A percentile compares a stretch with the other conserved stretches of the same genome.
Evolutionary conservation across 2,329 filamentous ascomycete species (phyloP).

Genomic region (Ophiostoma piceae): DNA sequence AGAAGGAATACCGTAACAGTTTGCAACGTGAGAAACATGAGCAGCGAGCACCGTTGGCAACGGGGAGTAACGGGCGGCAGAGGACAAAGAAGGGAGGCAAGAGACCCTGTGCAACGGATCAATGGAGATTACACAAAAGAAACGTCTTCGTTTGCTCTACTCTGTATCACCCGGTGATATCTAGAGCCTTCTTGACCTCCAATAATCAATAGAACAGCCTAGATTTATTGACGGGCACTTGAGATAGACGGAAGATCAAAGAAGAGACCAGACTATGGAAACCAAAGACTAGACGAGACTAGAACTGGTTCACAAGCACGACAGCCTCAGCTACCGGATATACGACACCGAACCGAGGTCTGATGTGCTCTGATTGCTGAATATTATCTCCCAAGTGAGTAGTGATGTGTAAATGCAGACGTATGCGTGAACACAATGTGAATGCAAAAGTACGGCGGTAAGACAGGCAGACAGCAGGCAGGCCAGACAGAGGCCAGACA

Average conservation of each 20-base stretch:
- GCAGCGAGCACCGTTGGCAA: too few species aligned
- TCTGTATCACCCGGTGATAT: background rate
- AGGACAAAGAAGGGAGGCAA: background rate
- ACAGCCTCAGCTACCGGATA: background rate
- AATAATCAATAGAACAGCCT: too few species aligned
- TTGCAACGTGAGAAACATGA: background rate
- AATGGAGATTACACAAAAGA: background rate
- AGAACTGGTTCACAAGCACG: too few species aligned
- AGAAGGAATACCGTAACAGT: background rate
- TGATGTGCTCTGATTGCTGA: background rate
- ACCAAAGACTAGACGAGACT: too few species aligned
- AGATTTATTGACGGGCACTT: too few species aligned
- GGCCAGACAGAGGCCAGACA: background rate
- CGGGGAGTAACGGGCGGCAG: background rate
- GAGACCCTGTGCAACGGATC: background rate
- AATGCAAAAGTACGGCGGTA: background rate
- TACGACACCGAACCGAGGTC: background rate
- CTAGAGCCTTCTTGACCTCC: too few species aligned
- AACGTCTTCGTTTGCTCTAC: background rate
- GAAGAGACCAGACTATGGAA: too few species aligned
- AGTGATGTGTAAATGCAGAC: background rate
- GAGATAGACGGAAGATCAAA: too few species aligned
- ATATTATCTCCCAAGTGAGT: background rate
- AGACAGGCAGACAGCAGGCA: background rate
- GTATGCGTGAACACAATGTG: background rate